Percentiles rank a stretch among this genome's conserved stretches.
Evolutionary conservation across 2,329 filamentous ascomycete genomes (phyloP).

Genomic region (Dryadomyces quercus-mongolicae): DNA sequence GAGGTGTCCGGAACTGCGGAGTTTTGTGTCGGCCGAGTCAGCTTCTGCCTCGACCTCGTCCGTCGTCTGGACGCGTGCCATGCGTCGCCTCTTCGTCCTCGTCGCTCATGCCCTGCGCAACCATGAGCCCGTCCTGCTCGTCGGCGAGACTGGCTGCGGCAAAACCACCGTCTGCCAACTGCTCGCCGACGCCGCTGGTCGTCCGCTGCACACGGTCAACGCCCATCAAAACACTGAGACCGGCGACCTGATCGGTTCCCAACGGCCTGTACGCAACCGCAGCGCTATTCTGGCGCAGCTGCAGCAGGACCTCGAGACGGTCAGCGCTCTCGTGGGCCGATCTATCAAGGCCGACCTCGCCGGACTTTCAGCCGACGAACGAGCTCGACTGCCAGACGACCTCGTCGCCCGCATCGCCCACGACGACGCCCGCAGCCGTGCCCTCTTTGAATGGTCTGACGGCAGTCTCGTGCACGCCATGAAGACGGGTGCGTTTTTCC

Average conservation of each 20-base stretch:
- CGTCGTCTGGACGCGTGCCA: slow-evolving; percentile 92
- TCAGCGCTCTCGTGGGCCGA: too few species aligned
- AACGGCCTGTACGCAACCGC: slow-evolving; percentile 80
- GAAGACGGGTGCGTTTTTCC: slow-evolving; percentile 78
- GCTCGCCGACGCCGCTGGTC: slow-evolving; percentile 67
- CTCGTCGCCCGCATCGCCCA: slow-evolving; percentile 33
- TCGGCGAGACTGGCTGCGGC: slow-evolving; percentile 93
- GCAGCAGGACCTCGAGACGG: slow-evolving; percentile 26
- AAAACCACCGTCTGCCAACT: slow-evolving; percentile 96
- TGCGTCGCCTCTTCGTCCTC: slow-evolving; percentile 82
- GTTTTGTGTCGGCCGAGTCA: neutral
- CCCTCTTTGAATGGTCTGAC: slow-evolving; percentile 93
- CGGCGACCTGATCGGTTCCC: slow-evolving; percentile 90
- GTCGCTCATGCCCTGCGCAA: slow-evolving; percentile 79
- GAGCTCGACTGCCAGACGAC: slow-evolving; percentile 32
- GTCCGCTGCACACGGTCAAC: slow-evolving; percentile 79
- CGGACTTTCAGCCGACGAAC: slow-evolving; percentile 26
- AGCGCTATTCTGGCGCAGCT: slow-evolving; percentile 58
- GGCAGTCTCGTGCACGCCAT: slow-evolving; percentile 90
- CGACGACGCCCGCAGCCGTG: slow-evolving; percentile 54
- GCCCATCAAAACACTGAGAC: slow-evolving; percentile 98
- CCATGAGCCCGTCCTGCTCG: slow-evolving; percentile 85
- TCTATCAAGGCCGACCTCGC: too few species aligned
- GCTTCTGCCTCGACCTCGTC: neutral
- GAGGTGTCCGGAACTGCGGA: slow-evolving; percentile 37